These are phyloP conservation scores for Lepiota venenata DNA, from an alignment of 768 basidiomycete genomes.

Conservation along the genomic window DNA sequence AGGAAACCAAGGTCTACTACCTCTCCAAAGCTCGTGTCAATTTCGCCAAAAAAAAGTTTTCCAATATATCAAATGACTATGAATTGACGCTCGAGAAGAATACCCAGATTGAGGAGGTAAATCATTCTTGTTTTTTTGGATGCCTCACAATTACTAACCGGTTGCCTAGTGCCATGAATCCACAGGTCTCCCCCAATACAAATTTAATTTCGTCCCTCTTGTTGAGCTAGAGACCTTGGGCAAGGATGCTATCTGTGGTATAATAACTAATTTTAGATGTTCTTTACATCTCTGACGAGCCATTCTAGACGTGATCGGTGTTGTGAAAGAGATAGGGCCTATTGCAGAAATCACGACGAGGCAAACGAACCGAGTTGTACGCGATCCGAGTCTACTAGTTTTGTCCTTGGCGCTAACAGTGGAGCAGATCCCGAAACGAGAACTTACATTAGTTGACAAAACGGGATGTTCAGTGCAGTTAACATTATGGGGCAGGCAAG, in stretches of 20 bases:
- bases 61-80: slow-evolving; percentile 86
- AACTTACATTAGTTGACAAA: slow-evolving; percentile 84
- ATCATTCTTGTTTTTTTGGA: slow-evolving; percentile 14
- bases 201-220: slow-evolving; percentile 78
- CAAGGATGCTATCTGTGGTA: slow-evolving; percentile 86
- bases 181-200: slow-evolving; percentile 71
- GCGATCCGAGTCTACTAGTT: slow-evolving; percentile 3
- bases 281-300: slow-evolving; percentile 11
- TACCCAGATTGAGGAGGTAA: slow-evolving; percentile 83
- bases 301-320: slow-evolving; percentile 76
- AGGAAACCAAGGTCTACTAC: slow-evolving; percentile 92
- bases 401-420: not conserved
- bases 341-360: slow-evolving; percentile 73
- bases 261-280: slow-evolving; percentile 19
- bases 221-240: slow-evolving; percentile 54
- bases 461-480: slow-evolving; percentile 75
- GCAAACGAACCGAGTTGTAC: slow-evolving; percentile 63
- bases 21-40: slow-evolving; percentile 90
- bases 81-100: slow-evolving; percentile 83
- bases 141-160: not conserved
- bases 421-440: slow-evolving; percentile 78
- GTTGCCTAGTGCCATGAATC: slow-evolving; percentile 73
- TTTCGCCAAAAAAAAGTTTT: slow-evolving; percentile 96
- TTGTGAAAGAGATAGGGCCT: slow-evolving; percentile 77
- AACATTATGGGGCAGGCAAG: slow-evolving; percentile 96